phyloP scores from a whole-genome alignment of 2,329 filamentous ascomycete genomes.

The Fonsecaea pugnacius region DNA sequence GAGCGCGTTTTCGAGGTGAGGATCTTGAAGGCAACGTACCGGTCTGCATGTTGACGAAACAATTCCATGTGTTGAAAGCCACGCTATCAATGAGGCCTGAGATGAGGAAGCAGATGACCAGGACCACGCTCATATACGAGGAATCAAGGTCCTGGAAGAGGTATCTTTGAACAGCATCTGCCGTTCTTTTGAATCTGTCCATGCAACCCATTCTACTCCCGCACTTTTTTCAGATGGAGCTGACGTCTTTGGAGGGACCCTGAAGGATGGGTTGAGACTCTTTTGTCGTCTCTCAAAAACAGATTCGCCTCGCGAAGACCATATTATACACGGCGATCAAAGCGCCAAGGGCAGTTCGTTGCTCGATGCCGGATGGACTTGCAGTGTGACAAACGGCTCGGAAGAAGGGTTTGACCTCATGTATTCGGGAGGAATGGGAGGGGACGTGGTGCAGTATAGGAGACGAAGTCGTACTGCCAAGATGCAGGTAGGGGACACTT shows the following conservation, averaged over 20 bases:
- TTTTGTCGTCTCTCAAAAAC: background rate
- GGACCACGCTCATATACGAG: slow-evolving; percentile 31
- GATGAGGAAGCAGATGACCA: slow-evolving; percentile 47
- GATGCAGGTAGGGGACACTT: background rate
- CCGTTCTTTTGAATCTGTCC: slow-evolving; percentile 15
- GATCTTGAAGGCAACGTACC: slow-evolving; percentile 40
- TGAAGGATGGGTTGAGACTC: background rate
- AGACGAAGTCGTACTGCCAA: background rate
- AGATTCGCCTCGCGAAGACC: background rate
- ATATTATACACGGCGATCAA: background rate
- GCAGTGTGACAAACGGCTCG: background rate
- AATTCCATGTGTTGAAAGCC: slow-evolving; percentile 53
- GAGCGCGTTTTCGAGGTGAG: background rate
- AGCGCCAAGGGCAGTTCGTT: background rate
- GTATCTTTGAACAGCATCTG: slow-evolving; percentile 22
- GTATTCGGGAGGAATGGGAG: background rate
- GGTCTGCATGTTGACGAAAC: slow-evolving; percentile 55
- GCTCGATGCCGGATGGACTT: background rate
- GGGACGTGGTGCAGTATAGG: background rate
- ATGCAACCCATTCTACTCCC: slow-evolving; percentile 9
- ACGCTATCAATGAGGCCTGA: slow-evolving; percentile 53
- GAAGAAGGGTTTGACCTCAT: background rate
- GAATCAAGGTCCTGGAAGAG: slow-evolving; percentile 33
- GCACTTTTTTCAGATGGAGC: slow-evolving; percentile 13
- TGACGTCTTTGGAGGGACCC: slow-evolving; percentile 8